Base-by-base conservation (phyloP, 2,329 filamentous ascomycete genomes). In the Alternaria gansuensis region DNA sequence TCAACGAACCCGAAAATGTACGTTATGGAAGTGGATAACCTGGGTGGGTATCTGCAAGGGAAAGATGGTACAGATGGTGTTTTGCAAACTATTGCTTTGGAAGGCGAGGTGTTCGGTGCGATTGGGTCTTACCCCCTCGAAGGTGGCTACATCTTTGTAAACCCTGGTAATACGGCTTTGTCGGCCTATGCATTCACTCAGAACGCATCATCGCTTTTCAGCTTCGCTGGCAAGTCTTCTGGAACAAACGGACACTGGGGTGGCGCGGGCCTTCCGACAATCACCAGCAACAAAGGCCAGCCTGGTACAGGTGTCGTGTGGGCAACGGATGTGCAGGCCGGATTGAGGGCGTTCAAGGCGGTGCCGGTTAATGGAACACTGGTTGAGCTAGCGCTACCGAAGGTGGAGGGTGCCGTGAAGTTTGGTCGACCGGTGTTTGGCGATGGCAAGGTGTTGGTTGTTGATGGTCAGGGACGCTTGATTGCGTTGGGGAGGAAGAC, bases 401-500 rank as follows among this genome's bases (percentile, higher is more conserved):
- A 72, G 14, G 75, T 77, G 1, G 75, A 77, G 13, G 77, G 78
- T 5, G 63, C 77, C 14, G 76, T 76, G 43, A 80, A 79, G 55
- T 82, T 77, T 55, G 74, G 71, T 52, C 74, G 75, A 45, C 79
- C 73, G 36, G 75, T 71, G 57, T 83, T 78, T 74, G 80, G 71
- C 66, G 78, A 76, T 59, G 62, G 66, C 5, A 63, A 55, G 53
- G 64, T 71, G n/a, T 71, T 69, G 61, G 49, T 71, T 26, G 46
- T 71, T 44, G 67, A 70, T 49, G 60, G 62, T n/a, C 57, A 52
- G 51, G 57, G 56, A 10, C 45, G 57, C 4, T 41, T 64, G 39
- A 54, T 63, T 44, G 62, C 60, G 21, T 51, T 64, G 41, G 60
- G 53, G 7, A 34, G 9, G 43, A 36, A 36, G n/a, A 5, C 5